These are phyloP conservation scores for Samsoniella hepiali DNA, from an alignment of 2,329 filamentous ascomycete genomes.

Conservation along the genomic window DNA sequence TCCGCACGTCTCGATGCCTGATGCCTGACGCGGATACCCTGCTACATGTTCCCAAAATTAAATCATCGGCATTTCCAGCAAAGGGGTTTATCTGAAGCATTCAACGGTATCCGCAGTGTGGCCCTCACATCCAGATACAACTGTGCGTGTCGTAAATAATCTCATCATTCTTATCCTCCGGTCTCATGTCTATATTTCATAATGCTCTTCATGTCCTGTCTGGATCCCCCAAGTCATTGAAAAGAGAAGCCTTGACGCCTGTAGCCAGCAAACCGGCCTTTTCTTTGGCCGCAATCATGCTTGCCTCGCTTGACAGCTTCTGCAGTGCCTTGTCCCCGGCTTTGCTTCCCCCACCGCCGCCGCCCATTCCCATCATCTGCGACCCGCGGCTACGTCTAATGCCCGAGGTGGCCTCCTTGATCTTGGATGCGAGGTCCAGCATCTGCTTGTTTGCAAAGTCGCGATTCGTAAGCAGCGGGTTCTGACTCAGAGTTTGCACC, in stretches of 20 bases:
- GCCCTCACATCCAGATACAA: neutral
- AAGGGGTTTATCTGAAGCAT: too few relatives aligned
- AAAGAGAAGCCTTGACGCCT: constrained; percentile 62
- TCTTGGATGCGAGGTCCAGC: constrained; percentile 79
- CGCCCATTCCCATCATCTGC: constrained; percentile 27
- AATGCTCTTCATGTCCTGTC: neutral
- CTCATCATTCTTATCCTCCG: neutral
- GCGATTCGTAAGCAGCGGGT: constrained; percentile 84
- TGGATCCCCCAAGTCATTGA: constrained; percentile 41
- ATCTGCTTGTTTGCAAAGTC: constrained; percentile 94
- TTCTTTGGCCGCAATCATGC: constrained; percentile 60
- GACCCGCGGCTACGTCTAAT: constrained; percentile 28
- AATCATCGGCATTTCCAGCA: too few relatives aligned
- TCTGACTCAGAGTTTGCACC: constrained; percentile 93
- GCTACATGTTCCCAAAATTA: too few relatives aligned
- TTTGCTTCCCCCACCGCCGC: constrained; percentile 47
- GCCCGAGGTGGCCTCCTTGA: constrained; percentile 57
- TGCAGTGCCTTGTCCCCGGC: constrained; percentile 47
- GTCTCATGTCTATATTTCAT: neutral
- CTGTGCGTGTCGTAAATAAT: neutral
- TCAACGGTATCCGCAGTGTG: too few relatives aligned
- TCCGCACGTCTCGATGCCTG: too few relatives aligned
- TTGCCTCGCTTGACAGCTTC: constrained; percentile 60
- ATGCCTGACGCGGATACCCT: too few relatives aligned
- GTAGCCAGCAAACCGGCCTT: constrained; percentile 59